Percentiles rank a stretch among this genome's conserved stretches.
Evolutionary conservation across 352 stramenopile species (phyloP).

Genomic region (Globisporangium nagaii): DNA sequence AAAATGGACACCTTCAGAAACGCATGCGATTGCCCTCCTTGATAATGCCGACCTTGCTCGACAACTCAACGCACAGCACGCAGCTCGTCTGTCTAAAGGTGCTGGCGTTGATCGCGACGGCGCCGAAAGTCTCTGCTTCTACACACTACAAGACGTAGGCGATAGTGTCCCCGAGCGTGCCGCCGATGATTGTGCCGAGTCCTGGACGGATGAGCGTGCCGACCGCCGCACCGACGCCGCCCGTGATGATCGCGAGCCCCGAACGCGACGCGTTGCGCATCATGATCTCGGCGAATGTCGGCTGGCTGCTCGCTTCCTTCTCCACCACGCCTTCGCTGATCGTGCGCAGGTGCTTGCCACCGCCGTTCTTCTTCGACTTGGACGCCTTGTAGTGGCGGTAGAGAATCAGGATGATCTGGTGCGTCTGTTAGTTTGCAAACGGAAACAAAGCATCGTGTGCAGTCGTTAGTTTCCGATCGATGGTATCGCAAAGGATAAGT

Average conservation of each 20-base stretch:
- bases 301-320: constrained; percentile 15
- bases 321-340: constrained; percentile 29
- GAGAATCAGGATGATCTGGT: constrained; percentile 65
- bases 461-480: neutral
- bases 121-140: neutral
- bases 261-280: constrained; percentile 59
- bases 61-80: too few relatives aligned
- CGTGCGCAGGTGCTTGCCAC: constrained; percentile 31
- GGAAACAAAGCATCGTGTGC: too few relatives aligned
- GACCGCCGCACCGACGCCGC: constrained; percentile 57
- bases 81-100: neutral
- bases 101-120: neutral
- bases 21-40: too few relatives aligned
- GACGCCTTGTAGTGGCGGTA: constrained; percentile 52
- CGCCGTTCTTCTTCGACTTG: constrained; percentile 25
- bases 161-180: constrained; percentile 73
- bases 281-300: constrained; percentile 45
- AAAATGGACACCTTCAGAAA: too few relatives aligned
- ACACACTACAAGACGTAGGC: constrained; percentile 43
- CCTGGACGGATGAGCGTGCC: constrained; percentile 69
- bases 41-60: too few relatives aligned
- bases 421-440: constrained; percentile 28
- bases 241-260: constrained; percentile 58
- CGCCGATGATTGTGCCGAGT: constrained; percentile 72
- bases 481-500: neutral